A percentile compares a stretch with the other conserved stretches of the same genome.
Conservation (phyloP, 768 basidiomycete genomes). For the Pleurotus sapidus region DNA sequence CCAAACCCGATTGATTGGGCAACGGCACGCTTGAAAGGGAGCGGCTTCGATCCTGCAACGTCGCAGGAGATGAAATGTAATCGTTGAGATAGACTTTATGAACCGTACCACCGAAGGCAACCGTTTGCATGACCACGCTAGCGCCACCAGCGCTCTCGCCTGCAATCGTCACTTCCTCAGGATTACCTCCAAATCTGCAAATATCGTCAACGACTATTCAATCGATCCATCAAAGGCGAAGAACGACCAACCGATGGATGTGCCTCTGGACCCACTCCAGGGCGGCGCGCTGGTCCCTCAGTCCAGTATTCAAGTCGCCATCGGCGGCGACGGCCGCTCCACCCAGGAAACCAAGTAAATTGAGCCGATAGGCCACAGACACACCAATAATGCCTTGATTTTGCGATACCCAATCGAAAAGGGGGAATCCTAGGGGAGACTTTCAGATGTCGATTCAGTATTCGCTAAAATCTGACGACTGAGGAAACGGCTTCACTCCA, state of each 20-base stretch:
- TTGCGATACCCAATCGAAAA: constrained; percentile 46
- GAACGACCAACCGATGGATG: constrained; percentile 15
- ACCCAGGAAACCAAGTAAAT: constrained; percentile 27
- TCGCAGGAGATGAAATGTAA: not conserved
- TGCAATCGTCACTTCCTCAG: constrained; percentile 28
- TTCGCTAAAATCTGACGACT: not conserved
- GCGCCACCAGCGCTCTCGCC: constrained; percentile 43
- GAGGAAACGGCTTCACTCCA: constrained; percentile 19
- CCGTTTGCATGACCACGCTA: constrained; percentile 40
- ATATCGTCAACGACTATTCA: not conserved
- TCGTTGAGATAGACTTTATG: not conserved
- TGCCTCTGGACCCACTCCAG: constrained; percentile 38
- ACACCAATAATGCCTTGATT: constrained; percentile 31
- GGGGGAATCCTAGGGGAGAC: constrained; percentile 45
- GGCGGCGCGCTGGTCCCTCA: constrained; percentile 38
- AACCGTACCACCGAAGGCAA: constrained; percentile 36
- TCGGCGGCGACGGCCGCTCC: constrained; percentile 28
- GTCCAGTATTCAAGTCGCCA: constrained; percentile 35
- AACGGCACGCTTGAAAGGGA: constrained; percentile 37
- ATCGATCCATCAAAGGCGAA: not conserved
- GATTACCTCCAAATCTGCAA: constrained; percentile 29
- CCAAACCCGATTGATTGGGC: constrained; percentile 43
- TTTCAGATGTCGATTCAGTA: constrained; percentile 8
- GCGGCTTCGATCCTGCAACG: constrained; percentile 24
- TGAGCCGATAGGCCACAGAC: constrained; percentile 28